Evolutionary conservation across 805 yeast species (phyloP).

Genomic region (Wickerhamomyces chaumierensis): DNA sequence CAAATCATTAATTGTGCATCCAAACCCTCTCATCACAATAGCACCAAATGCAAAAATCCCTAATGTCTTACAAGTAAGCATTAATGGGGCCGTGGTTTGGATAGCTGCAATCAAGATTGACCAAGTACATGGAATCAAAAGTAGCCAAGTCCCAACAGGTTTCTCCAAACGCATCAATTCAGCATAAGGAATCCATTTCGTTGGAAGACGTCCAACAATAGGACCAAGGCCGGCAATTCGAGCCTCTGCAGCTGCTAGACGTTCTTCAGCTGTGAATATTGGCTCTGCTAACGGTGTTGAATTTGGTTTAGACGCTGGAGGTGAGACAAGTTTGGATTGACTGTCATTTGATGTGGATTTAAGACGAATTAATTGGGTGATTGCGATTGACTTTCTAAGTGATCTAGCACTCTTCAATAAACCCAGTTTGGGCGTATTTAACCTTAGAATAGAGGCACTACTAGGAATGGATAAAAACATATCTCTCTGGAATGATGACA

Average conservation of each 20-base stretch:
- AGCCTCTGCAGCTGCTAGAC: conserved; percentile 27
- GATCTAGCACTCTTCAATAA: no score
- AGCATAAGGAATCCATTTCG: conserved; percentile 75
- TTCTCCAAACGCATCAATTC: conserved; percentile 86
- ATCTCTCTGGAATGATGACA: no score
- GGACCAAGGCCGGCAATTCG: conserved; percentile 32
- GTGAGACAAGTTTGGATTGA: background rate
- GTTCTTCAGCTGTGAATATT: conserved; percentile 11
- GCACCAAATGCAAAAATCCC: conserved; percentile 77
- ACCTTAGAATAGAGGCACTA: no score
- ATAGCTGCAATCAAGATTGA: conserved; percentile 85
- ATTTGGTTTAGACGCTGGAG: background rate
- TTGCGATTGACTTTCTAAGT: no score
- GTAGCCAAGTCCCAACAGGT: conserved; percentile 89
- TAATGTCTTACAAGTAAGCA: conserved; percentile 49
- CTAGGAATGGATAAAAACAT: no score
- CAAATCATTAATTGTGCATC: conserved; percentile 90
- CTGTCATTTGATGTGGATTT: background rate
- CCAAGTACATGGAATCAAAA: conserved; percentile 85
- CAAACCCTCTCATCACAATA: conserved; percentile 92
- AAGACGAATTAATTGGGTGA: no score
- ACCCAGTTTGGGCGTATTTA: no score
- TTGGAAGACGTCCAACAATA: conserved; percentile 54
- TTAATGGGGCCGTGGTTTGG: conserved; percentile 55
- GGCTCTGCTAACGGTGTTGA: background rate